Conservation (phyloP, 345 rosid genomes). For the Citrus australasica region DNA sequence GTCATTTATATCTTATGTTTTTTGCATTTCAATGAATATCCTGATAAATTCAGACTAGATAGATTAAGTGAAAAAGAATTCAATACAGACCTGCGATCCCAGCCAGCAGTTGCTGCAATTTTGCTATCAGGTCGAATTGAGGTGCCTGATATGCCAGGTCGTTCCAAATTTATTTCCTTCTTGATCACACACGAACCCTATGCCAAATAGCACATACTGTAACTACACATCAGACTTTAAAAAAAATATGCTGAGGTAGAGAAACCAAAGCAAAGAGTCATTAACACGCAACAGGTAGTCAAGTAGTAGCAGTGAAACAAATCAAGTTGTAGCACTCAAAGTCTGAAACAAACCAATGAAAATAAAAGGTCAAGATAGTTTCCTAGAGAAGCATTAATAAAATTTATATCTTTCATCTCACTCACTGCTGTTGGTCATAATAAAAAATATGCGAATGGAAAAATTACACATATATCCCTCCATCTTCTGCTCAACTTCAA, state of each 20-base stretch:
- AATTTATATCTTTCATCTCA: not conserved
- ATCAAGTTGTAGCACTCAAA: slow-evolving; percentile 7
- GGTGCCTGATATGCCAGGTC: slow-evolving; percentile 73
- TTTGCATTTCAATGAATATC: not conserved
- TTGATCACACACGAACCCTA: slow-evolving; percentile 73
- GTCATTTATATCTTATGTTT: not conserved
- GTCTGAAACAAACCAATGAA: not conserved
- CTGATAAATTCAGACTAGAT: not conserved
- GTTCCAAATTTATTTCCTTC: slow-evolving; percentile 72
- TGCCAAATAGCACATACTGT: not conserved
- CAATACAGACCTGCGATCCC: slow-evolving; percentile 81
- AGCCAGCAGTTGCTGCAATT: slow-evolving; percentile 91
- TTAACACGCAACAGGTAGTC: not conserved
- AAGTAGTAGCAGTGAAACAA: slow-evolving; percentile 2
- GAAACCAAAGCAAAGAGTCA: not conserved
- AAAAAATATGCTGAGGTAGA: not conserved
- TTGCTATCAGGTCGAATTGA: slow-evolving; percentile 75
- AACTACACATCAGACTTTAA: not conserved
- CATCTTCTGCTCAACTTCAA: not conserved
- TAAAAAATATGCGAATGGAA: not conserved
- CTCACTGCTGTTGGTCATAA: not conserved
- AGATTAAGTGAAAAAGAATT: not conserved
- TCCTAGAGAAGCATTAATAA: not conserved
- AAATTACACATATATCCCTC: not conserved
- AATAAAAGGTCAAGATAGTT: not conserved